Conservation (phyloP, 257 asterid genomes). For the Plantago major region DNA sequence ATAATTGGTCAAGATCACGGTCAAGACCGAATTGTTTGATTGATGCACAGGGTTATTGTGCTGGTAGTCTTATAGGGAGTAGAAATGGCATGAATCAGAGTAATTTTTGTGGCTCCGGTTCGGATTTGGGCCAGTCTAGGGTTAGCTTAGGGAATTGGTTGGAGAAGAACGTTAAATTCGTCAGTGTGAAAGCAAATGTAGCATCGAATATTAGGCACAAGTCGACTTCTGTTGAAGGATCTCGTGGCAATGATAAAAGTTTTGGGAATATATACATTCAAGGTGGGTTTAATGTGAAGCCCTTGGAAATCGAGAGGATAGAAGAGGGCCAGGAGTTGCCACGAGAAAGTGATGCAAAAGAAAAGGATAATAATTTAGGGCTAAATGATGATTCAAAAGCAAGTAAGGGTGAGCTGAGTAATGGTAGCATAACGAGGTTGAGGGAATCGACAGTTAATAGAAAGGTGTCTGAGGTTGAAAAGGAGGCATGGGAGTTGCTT, state of each 20-base stretch:
- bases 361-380: slow-evolving; percentile 15
- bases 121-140: slow-evolving; percentile 44
- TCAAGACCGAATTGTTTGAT: slow-evolving; percentile 23
- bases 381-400: slow-evolving; percentile 23
- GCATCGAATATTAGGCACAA: slow-evolving; percentile 58
- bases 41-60: slow-evolving; percentile 16
- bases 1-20: slow-evolving; percentile 43
- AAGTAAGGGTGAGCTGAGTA: slow-evolving; percentile 22
- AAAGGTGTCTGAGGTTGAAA: slow-evolving; percentile 49
- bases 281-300: slow-evolving; percentile 56
- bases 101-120: slow-evolving; percentile 47
- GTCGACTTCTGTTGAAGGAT: slow-evolving; percentile 46
- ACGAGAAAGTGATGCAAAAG: slow-evolving; percentile 19
- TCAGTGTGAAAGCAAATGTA: slow-evolving; percentile 39
- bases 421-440: slow-evolving; percentile 8
- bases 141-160: slow-evolving; percentile 30
- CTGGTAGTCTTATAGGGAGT: slow-evolving; percentile 28
- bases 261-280: slow-evolving; percentile 59
- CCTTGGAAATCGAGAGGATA: slow-evolving; percentile 41
- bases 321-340: slow-evolving; percentile 31
- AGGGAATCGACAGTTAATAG: slow-evolving; percentile 27
- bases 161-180: slow-evolving; percentile 25
- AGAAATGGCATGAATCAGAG: slow-evolving; percentile 39
- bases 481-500: slow-evolving; percentile 76
- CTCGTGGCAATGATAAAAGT: slow-evolving; percentile 41